phyloP scores from a whole-genome alignment of 352 stramenopile species.

The Peronosclerospora sorghi region DNA sequence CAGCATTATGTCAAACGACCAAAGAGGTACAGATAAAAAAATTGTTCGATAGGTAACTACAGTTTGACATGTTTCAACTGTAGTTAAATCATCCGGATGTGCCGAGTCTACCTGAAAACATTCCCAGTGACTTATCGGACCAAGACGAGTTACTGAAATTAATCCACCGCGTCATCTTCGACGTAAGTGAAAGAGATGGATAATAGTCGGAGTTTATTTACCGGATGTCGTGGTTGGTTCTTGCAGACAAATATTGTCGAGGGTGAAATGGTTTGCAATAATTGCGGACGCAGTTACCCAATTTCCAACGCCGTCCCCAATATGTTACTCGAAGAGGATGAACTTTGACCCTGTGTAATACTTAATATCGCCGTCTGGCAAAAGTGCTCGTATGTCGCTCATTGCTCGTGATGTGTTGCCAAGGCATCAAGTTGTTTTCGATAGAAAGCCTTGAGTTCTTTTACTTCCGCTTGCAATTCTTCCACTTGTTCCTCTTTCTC shows the following conservation, averaged over 20 bases:
- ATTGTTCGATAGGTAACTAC: too few species aligned
- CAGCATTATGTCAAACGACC: conserved; percentile 56
- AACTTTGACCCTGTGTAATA: too few species aligned
- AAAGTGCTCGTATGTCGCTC: too few species aligned
- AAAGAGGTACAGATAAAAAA: conserved; percentile 64
- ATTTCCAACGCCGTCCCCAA: conserved; percentile 76
- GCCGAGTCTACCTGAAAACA: conserved; percentile 49
- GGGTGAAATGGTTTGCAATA: conserved; percentile 76
- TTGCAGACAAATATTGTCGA: conserved; percentile 76
- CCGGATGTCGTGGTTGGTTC: not conserved
- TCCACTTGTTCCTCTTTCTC: conserved; percentile 83
- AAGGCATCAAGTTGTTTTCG: conserved; percentile 63
- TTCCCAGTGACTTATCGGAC: conserved; percentile 44
- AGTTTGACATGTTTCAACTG: too few species aligned
- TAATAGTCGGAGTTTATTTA: too few species aligned
- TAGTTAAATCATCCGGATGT: conserved; percentile 76
- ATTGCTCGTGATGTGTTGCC: conserved; percentile 26
- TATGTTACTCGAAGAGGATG: conserved; percentile 80
- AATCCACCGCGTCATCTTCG: conserved; percentile 73
- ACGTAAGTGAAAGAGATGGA: too few species aligned
- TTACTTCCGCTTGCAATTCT: conserved; percentile 64
- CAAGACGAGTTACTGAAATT: conserved; percentile 60
- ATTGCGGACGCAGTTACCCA: conserved; percentile 69
- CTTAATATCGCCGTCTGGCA: too few species aligned
- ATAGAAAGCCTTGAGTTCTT: conserved; percentile 74